phyloP scores from a whole-genome alignment of 345 rosid species.

The Syzygium jambos region DNA sequence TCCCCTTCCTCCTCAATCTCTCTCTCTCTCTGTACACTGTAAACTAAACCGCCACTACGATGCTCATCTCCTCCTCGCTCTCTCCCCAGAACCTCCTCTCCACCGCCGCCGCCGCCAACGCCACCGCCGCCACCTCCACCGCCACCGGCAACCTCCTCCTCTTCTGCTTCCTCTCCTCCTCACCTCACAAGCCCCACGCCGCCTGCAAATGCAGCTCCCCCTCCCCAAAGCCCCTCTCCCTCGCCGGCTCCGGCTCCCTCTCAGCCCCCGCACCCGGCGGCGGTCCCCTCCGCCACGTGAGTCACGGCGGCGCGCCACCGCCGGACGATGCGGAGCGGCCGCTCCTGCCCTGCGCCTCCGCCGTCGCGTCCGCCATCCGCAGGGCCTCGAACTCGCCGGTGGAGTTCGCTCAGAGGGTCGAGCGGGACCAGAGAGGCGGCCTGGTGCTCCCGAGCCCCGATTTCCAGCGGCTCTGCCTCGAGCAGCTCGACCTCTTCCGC shows the following conservation, averaged over 20 bases:
- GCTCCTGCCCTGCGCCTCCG: slow-evolving; percentile 63
- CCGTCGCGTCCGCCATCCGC: slow-evolving; percentile 66
- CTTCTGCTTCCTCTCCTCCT: neutral
- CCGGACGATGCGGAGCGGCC: slow-evolving; percentile 10
- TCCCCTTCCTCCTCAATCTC: neutral
- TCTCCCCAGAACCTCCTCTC: slow-evolving; percentile 9
- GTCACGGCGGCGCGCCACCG: slow-evolving; percentile 23
- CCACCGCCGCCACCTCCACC: neutral
- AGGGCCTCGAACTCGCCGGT: slow-evolving; percentile 58
- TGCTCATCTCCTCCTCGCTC: slow-evolving; percentile 39
- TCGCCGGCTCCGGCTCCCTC: slow-evolving; percentile 7
- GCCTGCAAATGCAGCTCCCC: slow-evolving; percentile 4
- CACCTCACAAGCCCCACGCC: neutral
- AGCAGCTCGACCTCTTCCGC: slow-evolving; percentile 77
- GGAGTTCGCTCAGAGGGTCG: slow-evolving; percentile 60
- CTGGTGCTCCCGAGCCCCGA: slow-evolving; percentile 73
- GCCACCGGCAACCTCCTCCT: neutral
- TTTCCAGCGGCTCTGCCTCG: slow-evolving; percentile 69
- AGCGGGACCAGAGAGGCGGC: slow-evolving; percentile 39
- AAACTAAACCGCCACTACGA: neutral
- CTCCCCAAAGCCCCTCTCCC: slow-evolving; percentile 2
- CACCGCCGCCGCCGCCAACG: neutral
- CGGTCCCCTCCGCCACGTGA: slow-evolving; percentile 34
- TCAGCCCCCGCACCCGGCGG: slow-evolving; percentile 9
- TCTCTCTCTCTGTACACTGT: neutral